Evolutionary conservation across 768 basidiomycete species (phyloP).

Genomic region (Suillus brevipes): DNA sequence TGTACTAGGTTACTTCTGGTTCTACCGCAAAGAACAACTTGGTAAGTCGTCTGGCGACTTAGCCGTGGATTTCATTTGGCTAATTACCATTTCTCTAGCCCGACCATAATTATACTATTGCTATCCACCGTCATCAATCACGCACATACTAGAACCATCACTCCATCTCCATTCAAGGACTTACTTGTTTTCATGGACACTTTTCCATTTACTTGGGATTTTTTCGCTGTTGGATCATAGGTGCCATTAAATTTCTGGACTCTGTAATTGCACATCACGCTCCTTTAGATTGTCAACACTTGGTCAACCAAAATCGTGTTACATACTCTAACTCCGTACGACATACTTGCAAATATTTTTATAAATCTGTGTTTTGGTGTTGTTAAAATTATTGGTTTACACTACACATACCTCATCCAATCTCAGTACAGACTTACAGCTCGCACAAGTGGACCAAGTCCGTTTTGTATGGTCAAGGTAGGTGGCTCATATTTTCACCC

Average conservation of each 20-base stretch:
- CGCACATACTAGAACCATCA: constrained; percentile 6
- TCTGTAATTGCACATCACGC: neutral
- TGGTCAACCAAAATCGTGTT: neutral
- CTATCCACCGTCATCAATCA: neutral
- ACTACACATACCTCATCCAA: neutral
- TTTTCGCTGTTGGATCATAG: neutral
- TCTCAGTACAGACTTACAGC: neutral
- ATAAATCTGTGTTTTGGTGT: neutral
- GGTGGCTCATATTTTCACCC: too few species aligned
- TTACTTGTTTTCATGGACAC: constrained; percentile 2
- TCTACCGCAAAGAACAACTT: constrained; percentile 95
- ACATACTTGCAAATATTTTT: neutral
- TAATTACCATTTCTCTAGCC: constrained; percentile 15
- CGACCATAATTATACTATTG: constrained; percentile 22
- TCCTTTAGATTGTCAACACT: neutral
- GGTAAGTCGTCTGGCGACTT: constrained; percentile 42
- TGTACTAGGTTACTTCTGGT: constrained; percentile 93
- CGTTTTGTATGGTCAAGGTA: neutral
- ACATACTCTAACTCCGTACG: neutral
- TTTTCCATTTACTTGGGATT: neutral
- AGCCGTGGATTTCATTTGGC: neutral
- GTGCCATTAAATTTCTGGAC: neutral
- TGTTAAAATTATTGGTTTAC: neutral
- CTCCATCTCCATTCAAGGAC: constrained; percentile 1
- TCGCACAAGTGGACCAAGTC: too few species aligned